phyloP scores from a whole-genome alignment of 768 basidiomycete genomes.

The Hemileccinum rubropunctum region DNA sequence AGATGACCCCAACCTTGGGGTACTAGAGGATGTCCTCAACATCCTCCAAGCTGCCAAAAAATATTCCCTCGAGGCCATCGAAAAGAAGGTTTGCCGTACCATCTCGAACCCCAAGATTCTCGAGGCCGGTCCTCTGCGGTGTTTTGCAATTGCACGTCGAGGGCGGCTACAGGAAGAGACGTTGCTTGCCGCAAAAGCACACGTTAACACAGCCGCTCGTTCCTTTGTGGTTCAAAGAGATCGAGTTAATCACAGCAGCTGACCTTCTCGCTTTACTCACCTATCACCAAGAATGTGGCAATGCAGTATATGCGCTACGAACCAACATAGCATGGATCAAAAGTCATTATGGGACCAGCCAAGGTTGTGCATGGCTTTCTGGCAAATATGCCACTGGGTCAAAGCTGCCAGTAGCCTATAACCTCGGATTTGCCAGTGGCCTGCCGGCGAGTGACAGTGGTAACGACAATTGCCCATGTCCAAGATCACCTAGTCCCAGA shows the following conservation, averaged over 20 bases:
- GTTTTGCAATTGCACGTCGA: constrained; percentile 32
- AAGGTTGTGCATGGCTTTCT: constrained; percentile 11
- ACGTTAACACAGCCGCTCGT: constrained; percentile 26
- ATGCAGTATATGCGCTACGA: constrained; percentile 6
- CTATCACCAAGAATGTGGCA: constrained; percentile 16
- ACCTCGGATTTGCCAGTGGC: too few species aligned
- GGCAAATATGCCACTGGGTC: background rate
- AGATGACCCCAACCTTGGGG: constrained; percentile 16
- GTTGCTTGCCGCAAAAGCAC: constrained; percentile 26
- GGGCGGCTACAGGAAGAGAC: constrained; percentile 23
- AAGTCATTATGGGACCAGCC: background rate
- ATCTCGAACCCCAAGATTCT: constrained; percentile 17
- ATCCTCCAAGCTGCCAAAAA: constrained; percentile 17
- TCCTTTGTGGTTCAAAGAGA: constrained; percentile 23
- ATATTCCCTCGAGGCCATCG: constrained; percentile 15
- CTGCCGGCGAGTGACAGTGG: background rate
- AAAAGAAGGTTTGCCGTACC: constrained; percentile 17
- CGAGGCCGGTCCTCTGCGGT: constrained; percentile 23
- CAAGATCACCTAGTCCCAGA: background rate
- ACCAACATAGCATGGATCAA: constrained; percentile 11
- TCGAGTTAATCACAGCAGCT: constrained; percentile 23
- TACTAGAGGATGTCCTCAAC: background rate
- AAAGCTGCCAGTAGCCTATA: too few species aligned
- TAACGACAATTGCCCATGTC: background rate
- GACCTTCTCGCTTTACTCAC: constrained; percentile 26